A percentile compares a stretch with the other conserved stretches of the same genome.
Evolutionary conservation across 768 basidiomycete genomes (phyloP).

Genomic region (Pisolithus microcarpus): DNA sequence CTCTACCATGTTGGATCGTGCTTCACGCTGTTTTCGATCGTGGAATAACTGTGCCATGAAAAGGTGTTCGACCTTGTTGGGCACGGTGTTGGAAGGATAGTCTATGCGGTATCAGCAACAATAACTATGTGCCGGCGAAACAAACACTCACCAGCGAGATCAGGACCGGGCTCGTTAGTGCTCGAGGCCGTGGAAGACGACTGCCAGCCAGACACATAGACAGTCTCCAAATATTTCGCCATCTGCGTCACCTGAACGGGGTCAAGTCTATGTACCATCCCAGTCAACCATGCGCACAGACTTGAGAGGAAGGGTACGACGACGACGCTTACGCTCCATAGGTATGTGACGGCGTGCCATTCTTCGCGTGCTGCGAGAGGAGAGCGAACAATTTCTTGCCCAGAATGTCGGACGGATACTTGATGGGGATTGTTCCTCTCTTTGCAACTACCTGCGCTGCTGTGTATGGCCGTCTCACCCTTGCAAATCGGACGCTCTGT

Average conservation of each 20-base stretch:
- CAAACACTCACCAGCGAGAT: constrained; percentile 73
- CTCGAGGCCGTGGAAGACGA: constrained; percentile 90
- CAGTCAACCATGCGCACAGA: neutral
- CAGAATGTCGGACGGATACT: constrained; percentile 78
- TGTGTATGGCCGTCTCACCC: constrained; percentile 86
- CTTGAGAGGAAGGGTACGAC: neutral
- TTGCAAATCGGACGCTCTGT: constrained; percentile 83
- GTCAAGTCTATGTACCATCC: constrained; percentile 64
- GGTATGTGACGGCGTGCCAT: constrained; percentile 82
- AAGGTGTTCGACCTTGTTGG: constrained; percentile 96
- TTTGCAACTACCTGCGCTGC: constrained; percentile 92
- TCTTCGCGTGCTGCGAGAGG: constrained; percentile 69
- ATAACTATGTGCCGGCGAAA: neutral
- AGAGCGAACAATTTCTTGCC: constrained; percentile 82
- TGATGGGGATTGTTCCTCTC: constrained; percentile 77
- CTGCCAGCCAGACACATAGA: constrained; percentile 97
- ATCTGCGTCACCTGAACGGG: constrained; percentile 98
- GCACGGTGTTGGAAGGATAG: constrained; percentile 98
- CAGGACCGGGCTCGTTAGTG: constrained; percentile 95
- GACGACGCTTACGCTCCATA: constrained; percentile 86
- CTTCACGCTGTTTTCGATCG: constrained; percentile 92
- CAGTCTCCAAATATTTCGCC: constrained; percentile 97
- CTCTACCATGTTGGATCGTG: constrained; percentile 62
- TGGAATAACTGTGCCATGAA: constrained; percentile 99
- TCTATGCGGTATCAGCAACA: constrained; percentile 38